Conservation (phyloP, 2,329 filamentous ascomycete species). For the Aureobasidium namibiae region DNA sequence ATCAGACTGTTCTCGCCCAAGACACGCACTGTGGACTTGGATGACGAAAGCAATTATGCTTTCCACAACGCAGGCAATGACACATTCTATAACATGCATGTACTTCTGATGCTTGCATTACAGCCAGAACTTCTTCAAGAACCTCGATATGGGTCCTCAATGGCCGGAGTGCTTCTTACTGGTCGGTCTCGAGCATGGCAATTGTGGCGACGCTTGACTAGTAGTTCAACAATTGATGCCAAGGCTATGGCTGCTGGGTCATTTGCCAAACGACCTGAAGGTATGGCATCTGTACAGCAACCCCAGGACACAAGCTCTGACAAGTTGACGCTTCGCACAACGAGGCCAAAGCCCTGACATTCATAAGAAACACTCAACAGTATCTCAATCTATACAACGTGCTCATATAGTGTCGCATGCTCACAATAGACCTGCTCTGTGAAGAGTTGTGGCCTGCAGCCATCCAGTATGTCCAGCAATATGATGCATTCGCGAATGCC, state of each 20-base stretch:
- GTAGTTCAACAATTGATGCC: too few relatives aligned
- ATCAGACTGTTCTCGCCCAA: neutral
- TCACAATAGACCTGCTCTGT: neutral
- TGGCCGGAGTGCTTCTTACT: neutral
- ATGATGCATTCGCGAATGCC: too few relatives aligned
- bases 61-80: slow-evolving; percentile 26
- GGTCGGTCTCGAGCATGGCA: neutral
- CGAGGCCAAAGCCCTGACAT: neutral
- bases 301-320: neutral
- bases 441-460: neutral
- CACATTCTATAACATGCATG: slow-evolving; percentile 25
- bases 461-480: too few relatives aligned
- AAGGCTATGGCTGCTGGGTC: neutral
- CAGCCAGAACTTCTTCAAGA: neutral
- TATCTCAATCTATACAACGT: too few relatives aligned
- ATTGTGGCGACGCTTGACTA: neutral
- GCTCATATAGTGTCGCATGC: neutral
- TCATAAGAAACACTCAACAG: neutral
- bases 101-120: slow-evolving; percentile 19
- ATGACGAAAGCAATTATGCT: slow-evolving; percentile 27
- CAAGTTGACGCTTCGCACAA: neutral
- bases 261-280: neutral
- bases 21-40: neutral
- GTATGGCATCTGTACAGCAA: neutral
- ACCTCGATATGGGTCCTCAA: neutral